These are phyloP conservation scores for Encephalitozoon cuniculi DNA, from an alignment of 371 early-diverging fungal species.

Conservation along the genomic window DNA sequence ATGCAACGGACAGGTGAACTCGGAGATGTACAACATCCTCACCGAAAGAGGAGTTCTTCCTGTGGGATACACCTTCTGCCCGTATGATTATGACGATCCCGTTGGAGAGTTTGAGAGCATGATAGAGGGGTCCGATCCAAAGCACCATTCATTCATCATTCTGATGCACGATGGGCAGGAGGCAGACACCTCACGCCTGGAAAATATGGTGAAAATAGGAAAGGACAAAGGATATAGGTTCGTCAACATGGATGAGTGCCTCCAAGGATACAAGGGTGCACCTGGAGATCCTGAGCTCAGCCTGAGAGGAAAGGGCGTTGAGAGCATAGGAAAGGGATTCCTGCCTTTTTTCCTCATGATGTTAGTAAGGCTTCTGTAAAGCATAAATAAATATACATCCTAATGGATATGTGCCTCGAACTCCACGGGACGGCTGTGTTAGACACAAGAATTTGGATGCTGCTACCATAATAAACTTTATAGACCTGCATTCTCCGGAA, in stretches of 20 bases:
- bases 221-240: slow-evolving; percentile 51
- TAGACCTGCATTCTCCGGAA: background rate
- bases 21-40: slow-evolving; percentile 42
- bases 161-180: slow-evolving; percentile 55
- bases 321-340: background rate
- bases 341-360: background rate
- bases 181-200: slow-evolving; percentile 44
- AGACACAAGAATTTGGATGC: too few species aligned
- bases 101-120: slow-evolving; percentile 32
- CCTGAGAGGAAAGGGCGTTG: background rate
- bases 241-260: slow-evolving; percentile 56
- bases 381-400: slow-evolving; percentile 7
- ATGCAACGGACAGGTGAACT: slow-evolving; percentile 35
- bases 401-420: background rate
- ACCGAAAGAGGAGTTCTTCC: slow-evolving; percentile 52
- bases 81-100: slow-evolving; percentile 46
- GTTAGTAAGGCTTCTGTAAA: background rate
- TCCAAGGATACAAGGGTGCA: slow-evolving; percentile 51
- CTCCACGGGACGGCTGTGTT: too few species aligned
- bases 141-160: slow-evolving; percentile 57
- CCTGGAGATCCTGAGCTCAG: background rate
- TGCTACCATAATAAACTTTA: background rate
- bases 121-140: slow-evolving; percentile 37
- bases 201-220: slow-evolving; percentile 51
- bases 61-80: slow-evolving; percentile 50